These are phyloP conservation scores for Tuber brumale DNA, from an alignment of 495 filamentous ascomycete species.

Conservation along the genomic window DNA sequence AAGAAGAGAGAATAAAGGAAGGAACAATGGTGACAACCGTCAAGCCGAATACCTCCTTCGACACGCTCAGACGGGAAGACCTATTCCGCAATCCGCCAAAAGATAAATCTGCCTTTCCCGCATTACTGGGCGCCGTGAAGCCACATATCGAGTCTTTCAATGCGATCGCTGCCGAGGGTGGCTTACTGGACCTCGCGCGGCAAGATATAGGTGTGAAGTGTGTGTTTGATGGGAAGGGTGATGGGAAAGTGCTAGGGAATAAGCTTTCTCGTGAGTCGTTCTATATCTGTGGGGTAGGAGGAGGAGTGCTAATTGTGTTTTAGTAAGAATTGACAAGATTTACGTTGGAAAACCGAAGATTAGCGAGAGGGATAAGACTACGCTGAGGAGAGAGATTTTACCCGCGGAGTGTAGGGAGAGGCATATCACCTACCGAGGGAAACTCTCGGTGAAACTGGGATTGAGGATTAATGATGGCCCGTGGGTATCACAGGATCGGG, in stretches of 20 bases:
- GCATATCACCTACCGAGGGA: constrained; percentile 85
- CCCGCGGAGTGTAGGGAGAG: constrained; percentile 92
- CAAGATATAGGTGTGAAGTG: constrained; percentile 84
- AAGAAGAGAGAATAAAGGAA: not conserved
- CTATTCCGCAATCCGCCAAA: constrained; percentile 82
- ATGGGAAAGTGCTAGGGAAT: constrained; percentile 27
- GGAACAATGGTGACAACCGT: constrained; percentile 42
- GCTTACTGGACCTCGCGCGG: constrained; percentile 67
- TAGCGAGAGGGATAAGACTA: constrained; percentile 38
- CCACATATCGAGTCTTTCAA: constrained; percentile 97
- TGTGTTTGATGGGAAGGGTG: constrained; percentile 69
- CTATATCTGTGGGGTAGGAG: not conserved
- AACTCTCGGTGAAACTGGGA: constrained; percentile 70
- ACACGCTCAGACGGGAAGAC: constrained; percentile 71
- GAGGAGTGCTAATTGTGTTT: not conserved
- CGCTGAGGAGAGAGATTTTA: constrained; percentile 66
- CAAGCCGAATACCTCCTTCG: constrained; percentile 50
- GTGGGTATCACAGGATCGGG: constrained; percentile 68
- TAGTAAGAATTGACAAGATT: constrained; percentile 41
- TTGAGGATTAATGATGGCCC: constrained; percentile 79
- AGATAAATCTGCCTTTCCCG: constrained; percentile 80
- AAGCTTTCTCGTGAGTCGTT: constrained; percentile 38
- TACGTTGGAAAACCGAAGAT: constrained; percentile 40
- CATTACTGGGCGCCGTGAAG: constrained; percentile 69
- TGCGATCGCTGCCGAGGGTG: constrained; percentile 66